phyloP scores from a whole-genome alignment of 2,329 filamentous ascomycete genomes.

The Magnaporthales sp. region DNA sequence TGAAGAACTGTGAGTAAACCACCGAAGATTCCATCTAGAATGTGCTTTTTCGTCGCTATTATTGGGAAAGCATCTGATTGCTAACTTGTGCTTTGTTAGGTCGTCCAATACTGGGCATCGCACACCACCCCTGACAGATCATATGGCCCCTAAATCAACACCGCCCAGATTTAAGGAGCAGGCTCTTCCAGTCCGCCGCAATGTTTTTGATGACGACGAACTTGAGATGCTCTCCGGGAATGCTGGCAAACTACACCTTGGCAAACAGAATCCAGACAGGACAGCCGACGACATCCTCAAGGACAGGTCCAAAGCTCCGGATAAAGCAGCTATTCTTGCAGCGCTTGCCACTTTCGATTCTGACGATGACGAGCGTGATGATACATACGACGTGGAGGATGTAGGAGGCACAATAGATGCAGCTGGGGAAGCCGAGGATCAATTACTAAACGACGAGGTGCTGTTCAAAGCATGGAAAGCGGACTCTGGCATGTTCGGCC shows the following conservation, averaged over 20 bases:
- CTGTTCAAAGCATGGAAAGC: slow-evolving; percentile 67
- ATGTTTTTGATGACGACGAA: slow-evolving; percentile 73
- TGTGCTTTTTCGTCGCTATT: neutral
- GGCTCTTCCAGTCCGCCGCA: slow-evolving; percentile 51
- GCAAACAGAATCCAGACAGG: slow-evolving; percentile 54
- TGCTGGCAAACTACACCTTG: slow-evolving; percentile 65
- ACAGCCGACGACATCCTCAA: slow-evolving; percentile 66
- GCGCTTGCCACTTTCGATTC: slow-evolving; percentile 84
- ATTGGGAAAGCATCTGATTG: neutral
- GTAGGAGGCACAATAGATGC: slow-evolving; percentile 82
- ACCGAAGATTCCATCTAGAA: neutral
- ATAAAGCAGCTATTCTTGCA: slow-evolving; percentile 80
- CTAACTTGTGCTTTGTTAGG: slow-evolving; percentile 3
- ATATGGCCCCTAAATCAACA: slow-evolving; percentile 20
- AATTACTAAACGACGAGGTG: slow-evolving; percentile 53
- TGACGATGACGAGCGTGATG: slow-evolving; percentile 93
- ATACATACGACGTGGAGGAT: slow-evolving; percentile 89
- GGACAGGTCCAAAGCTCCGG: slow-evolving; percentile 55
- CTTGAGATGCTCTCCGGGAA: slow-evolving; percentile 63
- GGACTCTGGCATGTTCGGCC: slow-evolving; percentile 56
- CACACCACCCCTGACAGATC: slow-evolving; percentile 15
- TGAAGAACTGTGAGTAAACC: slow-evolving; percentile 48
- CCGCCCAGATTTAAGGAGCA: slow-evolving; percentile 51
- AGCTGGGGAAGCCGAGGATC: slow-evolving; percentile 46
- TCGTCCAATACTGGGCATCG: slow-evolving; percentile 10